Evolutionary conservation across 73 alveolate species (phyloP).

Genomic region (Symbiodinium natans): DNA sequence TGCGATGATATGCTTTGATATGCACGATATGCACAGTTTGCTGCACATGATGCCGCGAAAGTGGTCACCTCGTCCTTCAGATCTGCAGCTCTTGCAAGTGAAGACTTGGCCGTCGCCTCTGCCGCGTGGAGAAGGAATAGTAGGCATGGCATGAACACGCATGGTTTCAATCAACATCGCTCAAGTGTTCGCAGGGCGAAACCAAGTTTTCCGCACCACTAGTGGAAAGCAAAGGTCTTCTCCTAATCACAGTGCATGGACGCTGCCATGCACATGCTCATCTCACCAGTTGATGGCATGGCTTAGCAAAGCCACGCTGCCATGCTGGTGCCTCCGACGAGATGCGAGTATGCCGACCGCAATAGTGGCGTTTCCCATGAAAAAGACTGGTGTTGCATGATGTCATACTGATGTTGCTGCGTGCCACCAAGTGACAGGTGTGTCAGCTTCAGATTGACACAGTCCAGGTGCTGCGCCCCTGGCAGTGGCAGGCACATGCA

Average conservation of each 20-base stretch:
- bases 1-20: too few species aligned
- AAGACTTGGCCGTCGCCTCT: not conserved
- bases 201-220: not conserved
- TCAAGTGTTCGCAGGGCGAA: too few species aligned
- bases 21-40: too few species aligned
- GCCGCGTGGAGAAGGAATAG: not conserved
- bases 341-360: not conserved
- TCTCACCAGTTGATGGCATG: not conserved
- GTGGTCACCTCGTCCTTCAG: not conserved
- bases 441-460: not conserved
- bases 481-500: not conserved
- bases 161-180: too few species aligned
- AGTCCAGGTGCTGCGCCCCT: conserved; percentile 11
- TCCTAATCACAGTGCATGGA: too few species aligned
- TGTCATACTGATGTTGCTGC: too few species aligned
- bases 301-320: not conserved
- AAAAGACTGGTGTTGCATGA: not conserved
- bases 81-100: not conserved
- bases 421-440: too few species aligned
- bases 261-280: too few species aligned
- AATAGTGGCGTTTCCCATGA: not conserved
- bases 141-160: not conserved
- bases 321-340: not conserved
- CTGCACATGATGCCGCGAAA: too few species aligned
- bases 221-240: not conserved